These are phyloP conservation scores for Mallotus nudiflorus DNA, from an alignment of 345 rosid species.

Conservation along the genomic window DNA sequence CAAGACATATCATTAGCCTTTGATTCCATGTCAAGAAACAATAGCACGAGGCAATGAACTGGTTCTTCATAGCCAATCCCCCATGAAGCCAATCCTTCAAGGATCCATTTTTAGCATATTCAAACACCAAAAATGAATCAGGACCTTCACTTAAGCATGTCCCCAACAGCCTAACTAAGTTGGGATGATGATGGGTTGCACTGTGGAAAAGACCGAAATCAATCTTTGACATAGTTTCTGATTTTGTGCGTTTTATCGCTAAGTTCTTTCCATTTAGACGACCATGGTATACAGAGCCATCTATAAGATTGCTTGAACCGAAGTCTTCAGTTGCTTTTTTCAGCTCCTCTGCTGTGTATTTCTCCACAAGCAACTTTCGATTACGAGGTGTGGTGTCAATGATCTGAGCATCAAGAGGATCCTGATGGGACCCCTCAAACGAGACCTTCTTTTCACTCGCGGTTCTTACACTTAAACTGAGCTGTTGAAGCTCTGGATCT, in stretches of 20 bases:
- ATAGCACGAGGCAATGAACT: conserved; percentile 84
- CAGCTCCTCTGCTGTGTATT: conserved; percentile 59
- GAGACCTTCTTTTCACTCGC: conserved; percentile 84
- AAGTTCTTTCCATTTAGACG: conserved; percentile 78
- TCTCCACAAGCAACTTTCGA: conserved; percentile 46
- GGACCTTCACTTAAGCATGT: conserved; percentile 50
- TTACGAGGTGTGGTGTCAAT: conserved; percentile 45
- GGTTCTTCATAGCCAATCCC: conserved; percentile 88
- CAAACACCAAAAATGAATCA: conserved; percentile 58
- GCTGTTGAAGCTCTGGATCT: conserved; percentile 72
- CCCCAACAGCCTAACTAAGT: conserved; percentile 73
- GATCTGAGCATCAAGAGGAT: conserved; percentile 44
- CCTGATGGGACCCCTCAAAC: conserved; percentile 74
- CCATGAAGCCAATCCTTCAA: conserved; percentile 92
- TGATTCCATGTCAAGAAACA: conserved; percentile 90
- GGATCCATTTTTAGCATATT: conserved; percentile 84
- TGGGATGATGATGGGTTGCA: conserved; percentile 67
- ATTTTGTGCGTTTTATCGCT: conserved; percentile 52
- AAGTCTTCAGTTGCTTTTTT: conserved; percentile 80
- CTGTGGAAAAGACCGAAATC: conserved; percentile 51
- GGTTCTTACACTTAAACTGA: conserved; percentile 71
- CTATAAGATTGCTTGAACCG: conserved; percentile 65
- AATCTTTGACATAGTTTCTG: conserved; percentile 43
- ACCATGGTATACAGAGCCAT: conserved; percentile 75
- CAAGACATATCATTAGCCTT: conserved; percentile 81